These are phyloP conservation scores for Thoreauomyces humboldtii DNA, from an alignment of 192 early-diverging fungal genomes.

Conservation along the genomic window DNA sequence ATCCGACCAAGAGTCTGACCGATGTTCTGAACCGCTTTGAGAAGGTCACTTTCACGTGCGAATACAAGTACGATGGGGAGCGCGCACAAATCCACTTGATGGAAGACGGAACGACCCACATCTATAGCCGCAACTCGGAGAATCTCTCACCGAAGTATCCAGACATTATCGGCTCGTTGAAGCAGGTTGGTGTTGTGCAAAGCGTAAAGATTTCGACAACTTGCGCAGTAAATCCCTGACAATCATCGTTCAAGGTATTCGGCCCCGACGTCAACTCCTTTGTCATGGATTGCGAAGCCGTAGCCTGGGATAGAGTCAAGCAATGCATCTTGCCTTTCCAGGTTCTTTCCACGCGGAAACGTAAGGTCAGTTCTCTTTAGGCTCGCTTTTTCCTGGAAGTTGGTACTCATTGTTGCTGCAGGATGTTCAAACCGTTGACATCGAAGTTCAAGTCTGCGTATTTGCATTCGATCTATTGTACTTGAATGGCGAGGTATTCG, in stretches of 20 bases:
- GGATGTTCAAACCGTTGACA: constrained; percentile 88
- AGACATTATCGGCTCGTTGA: constrained; percentile 79
- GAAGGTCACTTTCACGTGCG: constrained; percentile 89
- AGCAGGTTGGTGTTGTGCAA: constrained; percentile 53
- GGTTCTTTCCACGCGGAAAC: constrained; percentile 83
- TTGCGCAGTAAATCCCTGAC: not conserved
- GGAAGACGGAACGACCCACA: constrained; percentile 68
- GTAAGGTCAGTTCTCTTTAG: too few species aligned
- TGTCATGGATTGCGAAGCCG: constrained; percentile 98
- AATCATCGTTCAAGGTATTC: constrained; percentile 34
- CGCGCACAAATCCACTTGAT: constrained; percentile 90
- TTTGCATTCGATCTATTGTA: constrained; percentile 97
- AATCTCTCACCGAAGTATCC: constrained; percentile 91
- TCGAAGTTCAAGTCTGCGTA: constrained; percentile 91
- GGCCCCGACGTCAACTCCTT: constrained; percentile 73
- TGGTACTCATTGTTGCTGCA: too few species aligned
- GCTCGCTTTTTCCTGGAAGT: too few species aligned
- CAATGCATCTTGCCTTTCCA: constrained; percentile 95
- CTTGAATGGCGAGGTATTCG: constrained; percentile 80
- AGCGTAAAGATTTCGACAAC: too few species aligned
- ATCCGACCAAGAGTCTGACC: constrained; percentile 90
- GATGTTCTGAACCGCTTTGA: constrained; percentile 96
- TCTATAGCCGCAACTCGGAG: constrained; percentile 95
- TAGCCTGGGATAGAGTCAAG: constrained; percentile 91
- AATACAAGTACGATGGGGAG: constrained; percentile 99